Evolutionary conservation across 768 basidiomycete species (phyloP).

Genomic region (Collybia sordida): DNA sequence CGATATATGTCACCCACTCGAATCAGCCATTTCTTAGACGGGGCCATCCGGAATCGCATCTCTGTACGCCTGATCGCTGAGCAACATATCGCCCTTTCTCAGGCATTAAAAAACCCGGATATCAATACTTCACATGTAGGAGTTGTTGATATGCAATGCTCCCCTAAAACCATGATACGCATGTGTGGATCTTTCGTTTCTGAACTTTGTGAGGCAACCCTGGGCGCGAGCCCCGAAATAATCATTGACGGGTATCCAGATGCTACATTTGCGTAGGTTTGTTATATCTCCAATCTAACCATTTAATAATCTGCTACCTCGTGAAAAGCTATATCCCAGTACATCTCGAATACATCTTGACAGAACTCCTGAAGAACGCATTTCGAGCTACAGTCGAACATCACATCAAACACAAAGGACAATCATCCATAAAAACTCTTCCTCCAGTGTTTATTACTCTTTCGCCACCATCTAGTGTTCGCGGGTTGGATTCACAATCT

Average conservation of each 20-base stretch:
- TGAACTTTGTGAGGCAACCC: conserved; percentile 82
- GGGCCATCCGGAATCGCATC: conserved; percentile 83
- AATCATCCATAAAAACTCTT: conserved; percentile 35
- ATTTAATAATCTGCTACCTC: conserved; percentile 4
- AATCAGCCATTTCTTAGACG: conserved; percentile 78
- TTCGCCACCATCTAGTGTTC: conserved; percentile 46
- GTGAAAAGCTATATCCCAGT: conserved; percentile 70
- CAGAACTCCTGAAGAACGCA: conserved; percentile 88
- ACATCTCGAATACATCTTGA: conserved; percentile 89
- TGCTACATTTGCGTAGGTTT: conserved; percentile 75
- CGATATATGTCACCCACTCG: conserved; percentile 82
- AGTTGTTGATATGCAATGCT: conserved; percentile 72
- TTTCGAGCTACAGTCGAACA: conserved; percentile 88
- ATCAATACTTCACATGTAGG: conserved; percentile 52
- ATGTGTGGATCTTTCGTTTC: conserved; percentile 84
- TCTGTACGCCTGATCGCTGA: conserved; percentile 88
- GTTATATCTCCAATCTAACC: background rate
- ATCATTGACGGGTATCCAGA: conserved; percentile 69
- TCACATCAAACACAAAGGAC: conserved; percentile 43
- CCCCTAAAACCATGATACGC: conserved; percentile 68
- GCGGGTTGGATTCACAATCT: conserved; percentile 23
- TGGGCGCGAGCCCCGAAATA: conserved; percentile 69
- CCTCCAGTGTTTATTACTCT: conserved; percentile 75
- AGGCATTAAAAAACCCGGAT: conserved; percentile 49
- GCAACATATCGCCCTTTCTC: conserved; percentile 85